Evolutionary conservation across 768 basidiomycete genomes (phyloP).

Genomic region (Boletus barrowsii): DNA sequence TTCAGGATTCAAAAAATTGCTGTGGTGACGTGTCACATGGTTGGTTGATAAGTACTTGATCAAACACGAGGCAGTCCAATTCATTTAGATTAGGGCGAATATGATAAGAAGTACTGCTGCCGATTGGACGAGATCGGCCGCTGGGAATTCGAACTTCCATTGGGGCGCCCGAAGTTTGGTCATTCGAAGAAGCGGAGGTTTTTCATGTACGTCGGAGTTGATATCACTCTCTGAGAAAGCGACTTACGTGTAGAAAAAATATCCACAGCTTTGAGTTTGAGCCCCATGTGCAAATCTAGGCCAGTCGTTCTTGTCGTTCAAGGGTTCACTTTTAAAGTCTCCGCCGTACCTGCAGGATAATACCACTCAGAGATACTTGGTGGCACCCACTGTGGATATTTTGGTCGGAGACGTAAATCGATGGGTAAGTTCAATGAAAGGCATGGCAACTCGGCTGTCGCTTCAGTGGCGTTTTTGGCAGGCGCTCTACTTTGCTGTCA

Average conservation of each 20-base stretch:
- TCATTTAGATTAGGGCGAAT: constrained; percentile 12
- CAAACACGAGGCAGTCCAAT: constrained; percentile 23
- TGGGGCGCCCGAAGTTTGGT: background rate
- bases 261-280: background rate
- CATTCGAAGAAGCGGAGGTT: background rate
- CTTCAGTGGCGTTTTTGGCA: background rate
- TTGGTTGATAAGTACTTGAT: constrained; percentile 1
- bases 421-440: background rate
- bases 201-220: background rate
- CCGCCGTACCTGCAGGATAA: no score
- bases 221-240: background rate
- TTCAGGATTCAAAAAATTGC: background rate
- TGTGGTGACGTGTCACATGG: background rate
- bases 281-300: no score
- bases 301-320: background rate
- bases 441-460: background rate
- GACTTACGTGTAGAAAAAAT: background rate
- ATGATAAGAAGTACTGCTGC: background rate
- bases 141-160: constrained; percentile 1
- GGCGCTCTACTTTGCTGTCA: no score
- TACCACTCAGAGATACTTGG: no score
- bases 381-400: no score
- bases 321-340: background rate
- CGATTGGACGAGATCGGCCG: background rate
- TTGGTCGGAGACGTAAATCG: background rate